phyloP scores from a whole-genome alignment of 345 rosid genomes.

The Pugionium dolabratum region DNA sequence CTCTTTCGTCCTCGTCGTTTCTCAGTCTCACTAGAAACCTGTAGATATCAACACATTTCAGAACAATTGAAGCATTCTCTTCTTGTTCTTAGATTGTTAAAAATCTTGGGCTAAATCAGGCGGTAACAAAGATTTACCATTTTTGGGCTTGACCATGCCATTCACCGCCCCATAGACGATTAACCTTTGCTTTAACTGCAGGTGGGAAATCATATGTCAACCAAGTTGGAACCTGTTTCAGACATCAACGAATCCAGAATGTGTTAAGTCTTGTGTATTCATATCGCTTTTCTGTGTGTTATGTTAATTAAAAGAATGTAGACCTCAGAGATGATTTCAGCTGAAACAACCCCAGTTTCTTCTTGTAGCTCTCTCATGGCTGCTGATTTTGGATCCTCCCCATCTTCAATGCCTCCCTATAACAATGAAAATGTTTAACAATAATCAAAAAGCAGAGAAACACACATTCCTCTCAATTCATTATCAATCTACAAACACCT shows the following conservation, averaged over 20 bases:
- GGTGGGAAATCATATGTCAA: constrained; percentile 93
- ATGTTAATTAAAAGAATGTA: neutral
- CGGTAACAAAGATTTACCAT: constrained; percentile 49
- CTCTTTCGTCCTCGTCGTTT: constrained; percentile 58
- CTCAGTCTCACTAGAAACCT: constrained; percentile 90
- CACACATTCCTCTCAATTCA: no score
- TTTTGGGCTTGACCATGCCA: constrained; percentile 99
- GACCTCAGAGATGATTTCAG: constrained; percentile 85
- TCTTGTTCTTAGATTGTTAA: neutral
- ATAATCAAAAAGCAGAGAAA: neutral
- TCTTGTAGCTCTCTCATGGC: constrained; percentile 81
- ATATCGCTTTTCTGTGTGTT: neutral
- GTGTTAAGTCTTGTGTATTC: no score
- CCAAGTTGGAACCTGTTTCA: constrained; percentile 86
- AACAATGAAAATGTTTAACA: neutral
- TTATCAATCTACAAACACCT: neutral
- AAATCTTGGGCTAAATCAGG: neutral
- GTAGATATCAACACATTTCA: constrained; percentile 8
- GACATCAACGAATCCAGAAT: neutral
- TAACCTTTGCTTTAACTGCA: constrained; percentile 89
- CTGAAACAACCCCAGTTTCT: constrained; percentile 93
- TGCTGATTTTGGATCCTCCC: constrained; percentile 86
- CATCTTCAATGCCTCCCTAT: constrained; percentile 95
- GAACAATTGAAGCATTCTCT: constrained; percentile 9
- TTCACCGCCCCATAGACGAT: constrained; percentile 98